Percentiles rank a stretch among this genome's conserved stretches.
Evolutionary conservation across 805 yeast species (phyloP).

Genomic region (Wickerhamiella domercqiae): DNA sequence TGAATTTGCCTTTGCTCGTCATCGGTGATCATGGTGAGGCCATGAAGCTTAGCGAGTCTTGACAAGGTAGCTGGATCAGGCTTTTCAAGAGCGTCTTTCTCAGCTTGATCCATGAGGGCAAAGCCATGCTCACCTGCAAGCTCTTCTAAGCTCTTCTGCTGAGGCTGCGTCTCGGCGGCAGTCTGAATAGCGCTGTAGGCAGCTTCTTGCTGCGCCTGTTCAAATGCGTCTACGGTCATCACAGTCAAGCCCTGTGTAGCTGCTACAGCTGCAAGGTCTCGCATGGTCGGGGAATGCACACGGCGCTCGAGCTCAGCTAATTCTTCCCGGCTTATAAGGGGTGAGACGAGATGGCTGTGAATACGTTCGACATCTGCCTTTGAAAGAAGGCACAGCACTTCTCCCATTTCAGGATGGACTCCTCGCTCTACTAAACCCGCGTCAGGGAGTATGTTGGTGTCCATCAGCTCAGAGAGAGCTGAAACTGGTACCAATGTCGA

Average conservation of each 20-base stretch:
- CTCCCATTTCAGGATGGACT: background rate
- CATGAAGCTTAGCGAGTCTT: constrained; percentile 12
- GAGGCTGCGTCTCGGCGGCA: constrained; percentile 6
- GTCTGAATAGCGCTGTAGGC: constrained; percentile 5
- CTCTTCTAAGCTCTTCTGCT: constrained; percentile 10
- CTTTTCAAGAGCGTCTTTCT: constrained; percentile 10
- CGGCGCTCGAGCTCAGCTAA: constrained; percentile 1
- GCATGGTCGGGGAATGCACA: constrained; percentile 2
- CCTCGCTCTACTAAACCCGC: background rate
- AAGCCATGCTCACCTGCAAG: constrained; percentile 7
- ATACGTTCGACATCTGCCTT: constrained; percentile 1
- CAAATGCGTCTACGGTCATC: constrained; percentile 6
- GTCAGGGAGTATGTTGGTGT: constrained; percentile 1
- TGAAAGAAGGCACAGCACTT: constrained; percentile 3
- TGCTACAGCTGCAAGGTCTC: constrained; percentile 12
- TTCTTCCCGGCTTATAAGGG: constrained; percentile 4
- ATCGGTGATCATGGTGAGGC: constrained; percentile 15
- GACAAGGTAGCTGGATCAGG: constrained; percentile 13
- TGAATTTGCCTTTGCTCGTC: constrained; percentile 9
- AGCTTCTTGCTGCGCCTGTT: constrained; percentile 5
- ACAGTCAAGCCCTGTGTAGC: constrained; percentile 10
- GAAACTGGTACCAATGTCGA: constrained; percentile 10
- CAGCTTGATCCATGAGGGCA: constrained; percentile 4
- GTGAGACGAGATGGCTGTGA: constrained; percentile 2
- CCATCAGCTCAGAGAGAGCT: constrained; percentile 8